These are phyloP conservation scores for Cercospora berteroae DNA, from an alignment of 2,329 filamentous ascomycete genomes.

Conservation along the genomic window DNA sequence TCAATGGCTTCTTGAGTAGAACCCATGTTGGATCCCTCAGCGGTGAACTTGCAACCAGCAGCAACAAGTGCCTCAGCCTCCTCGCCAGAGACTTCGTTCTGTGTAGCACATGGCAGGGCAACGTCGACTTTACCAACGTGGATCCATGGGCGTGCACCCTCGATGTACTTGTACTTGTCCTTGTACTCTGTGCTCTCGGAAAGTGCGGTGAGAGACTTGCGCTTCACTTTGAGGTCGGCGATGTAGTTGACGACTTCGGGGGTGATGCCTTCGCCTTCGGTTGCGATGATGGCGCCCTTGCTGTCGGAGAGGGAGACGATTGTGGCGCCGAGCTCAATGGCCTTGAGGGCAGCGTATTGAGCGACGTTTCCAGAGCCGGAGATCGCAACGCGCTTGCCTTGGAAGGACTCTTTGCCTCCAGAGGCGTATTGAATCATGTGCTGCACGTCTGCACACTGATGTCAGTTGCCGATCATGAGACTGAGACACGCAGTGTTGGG, in stretches of 20 bases:
- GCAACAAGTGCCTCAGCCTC: slow-evolving; percentile 81
- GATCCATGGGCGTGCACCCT: slow-evolving; percentile 84
- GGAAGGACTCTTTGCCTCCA: slow-evolving; percentile 74
- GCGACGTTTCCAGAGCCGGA: slow-evolving; percentile 97
- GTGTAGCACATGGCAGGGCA: slow-evolving; percentile 87
- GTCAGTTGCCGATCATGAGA: slow-evolving; percentile 10
- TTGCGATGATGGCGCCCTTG: slow-evolving; percentile 77
- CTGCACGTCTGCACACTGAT: slow-evolving; percentile 61
- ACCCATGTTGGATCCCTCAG: slow-evolving; percentile 98
- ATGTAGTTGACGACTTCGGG: slow-evolving; percentile 77
- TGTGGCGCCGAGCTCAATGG: slow-evolving; percentile 89
- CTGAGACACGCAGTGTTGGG: background rate
- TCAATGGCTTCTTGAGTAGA: slow-evolving; percentile 95
- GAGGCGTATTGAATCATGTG: slow-evolving; percentile 91
- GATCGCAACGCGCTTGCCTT: slow-evolving; percentile 90
- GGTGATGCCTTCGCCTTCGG: slow-evolving; percentile 68
- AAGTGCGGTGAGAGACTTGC: slow-evolving; percentile 76
- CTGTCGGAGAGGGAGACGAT: slow-evolving; percentile 94
- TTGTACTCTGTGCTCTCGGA: slow-evolving; percentile 55
- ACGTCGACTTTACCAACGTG: slow-evolving; percentile 88
- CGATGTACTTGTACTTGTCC: slow-evolving; percentile 78
- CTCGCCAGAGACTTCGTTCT: slow-evolving; percentile 93
- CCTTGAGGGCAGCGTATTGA: slow-evolving; percentile 94
- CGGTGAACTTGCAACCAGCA: slow-evolving; percentile 77
- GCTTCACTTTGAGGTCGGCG: slow-evolving; percentile 80